Base-by-base conservation (phyloP, 306 rosid genomes). In the Albizia julibrissin region DNA sequence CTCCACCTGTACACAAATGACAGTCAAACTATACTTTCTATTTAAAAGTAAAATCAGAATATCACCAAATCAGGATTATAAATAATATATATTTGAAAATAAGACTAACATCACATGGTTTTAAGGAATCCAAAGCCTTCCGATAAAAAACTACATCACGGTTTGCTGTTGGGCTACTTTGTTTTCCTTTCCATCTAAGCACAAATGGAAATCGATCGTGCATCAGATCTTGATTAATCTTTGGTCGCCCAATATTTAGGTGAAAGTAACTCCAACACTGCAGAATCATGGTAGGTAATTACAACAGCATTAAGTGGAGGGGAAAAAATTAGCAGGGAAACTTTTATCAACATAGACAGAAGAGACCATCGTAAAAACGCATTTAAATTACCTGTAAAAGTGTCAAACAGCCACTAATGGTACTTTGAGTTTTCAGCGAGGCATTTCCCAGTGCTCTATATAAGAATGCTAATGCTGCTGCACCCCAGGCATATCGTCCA, bases 181-280 rank as follows among this genome's bases (percentile, higher is more conserved):
- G 98, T 81, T 91, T 96, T 74, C 99, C 98, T 87, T 93, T 96
- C 99, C 99, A 96, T 85, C 93, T 80, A 82, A 96, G 92, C 82
- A 96, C 99, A 87, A 93, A 92, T 21, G 99, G 99, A 80, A 93
- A 96, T 19, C 97, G 93, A 86, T 91, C 92, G 78, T 92, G 91
- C 87, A 89, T 75, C 76, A 90, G 40, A 34, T 92, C 97, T 42
- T 86, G 91, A 89, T 89, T 92, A 77, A 96, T 94, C 92, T 90
- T 96, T 76, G 99, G 99, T 65, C 99, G 91, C 78, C 99, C 99
- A 80, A 96, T 87, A 82, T 92, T 93, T 74, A 96, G 89, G 89
- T 96, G 97, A 83, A 93, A 96, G 96, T 93, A 91, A 87, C 99
- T 92, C 99, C 99, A 96, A 85, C 98, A 96, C 98, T 96, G 93